A percentile compares a stretch with the other conserved stretches of the same genome.
Evolutionary conservation across 2,329 filamentous ascomycete genomes (phyloP).

Genomic region (Neobulgaria alba): DNA sequence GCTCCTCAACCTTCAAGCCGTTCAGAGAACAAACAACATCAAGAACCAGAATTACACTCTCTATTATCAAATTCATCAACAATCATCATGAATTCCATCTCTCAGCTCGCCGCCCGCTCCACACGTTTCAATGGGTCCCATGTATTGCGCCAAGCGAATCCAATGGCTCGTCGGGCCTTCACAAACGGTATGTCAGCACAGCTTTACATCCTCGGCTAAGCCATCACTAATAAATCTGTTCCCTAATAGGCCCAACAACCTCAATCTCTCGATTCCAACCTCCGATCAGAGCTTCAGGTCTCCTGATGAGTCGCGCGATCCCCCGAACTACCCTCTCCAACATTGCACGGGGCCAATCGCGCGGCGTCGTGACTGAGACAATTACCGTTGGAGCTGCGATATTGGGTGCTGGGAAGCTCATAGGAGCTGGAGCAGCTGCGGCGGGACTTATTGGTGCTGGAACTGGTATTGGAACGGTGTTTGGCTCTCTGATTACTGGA

Average conservation of each 20-base stretch:
- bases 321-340: slow-evolving; percentile 19
- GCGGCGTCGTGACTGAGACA: slow-evolving; percentile 21
- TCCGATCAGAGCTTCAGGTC: slow-evolving; percentile 12
- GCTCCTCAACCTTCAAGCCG: not conserved
- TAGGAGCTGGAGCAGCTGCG: slow-evolving; percentile 22
- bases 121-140: slow-evolving; percentile 20
- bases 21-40: slow-evolving; percentile 3
- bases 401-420: slow-evolving; percentile 20
- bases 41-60: slow-evolving; percentile 7
- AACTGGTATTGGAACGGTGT: slow-evolving; percentile 42
- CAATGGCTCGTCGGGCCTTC: slow-evolving; percentile 22
- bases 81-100: slow-evolving; percentile 23
- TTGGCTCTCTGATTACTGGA: slow-evolving; percentile 44
- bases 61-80: slow-evolving; percentile 17
- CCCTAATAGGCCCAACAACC: slow-evolving; percentile 15
- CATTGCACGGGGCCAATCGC: slow-evolving; percentile 19
- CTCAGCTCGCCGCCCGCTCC: slow-evolving; percentile 18
- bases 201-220: slow-evolving; percentile 7
- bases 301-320: slow-evolving; percentile 19
- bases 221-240: slow-evolving; percentile 12
- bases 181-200: slow-evolving; percentile 21
- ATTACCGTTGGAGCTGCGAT: slow-evolving; percentile 22
- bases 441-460: slow-evolving; percentile 27
- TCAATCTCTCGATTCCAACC: slow-evolving; percentile 22
- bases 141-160: slow-evolving; percentile 16